These are phyloP conservation scores for Paraconiothyrium brasiliense DNA, from an alignment of 2,329 filamentous ascomycete species.

Conservation along the genomic window DNA sequence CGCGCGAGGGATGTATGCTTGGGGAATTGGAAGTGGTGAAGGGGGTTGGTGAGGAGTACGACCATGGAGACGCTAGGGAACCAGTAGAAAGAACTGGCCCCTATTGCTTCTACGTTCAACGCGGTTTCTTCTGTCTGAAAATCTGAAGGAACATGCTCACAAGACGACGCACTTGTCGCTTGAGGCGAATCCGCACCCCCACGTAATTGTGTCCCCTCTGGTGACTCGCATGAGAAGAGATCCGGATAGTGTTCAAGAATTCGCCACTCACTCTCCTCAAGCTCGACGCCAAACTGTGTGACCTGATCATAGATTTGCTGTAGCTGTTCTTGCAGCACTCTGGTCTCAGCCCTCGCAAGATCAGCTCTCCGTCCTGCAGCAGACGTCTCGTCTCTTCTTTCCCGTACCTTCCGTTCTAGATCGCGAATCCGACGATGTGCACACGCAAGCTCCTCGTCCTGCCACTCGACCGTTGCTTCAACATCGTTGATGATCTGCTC, in stretches of 20 bases:
- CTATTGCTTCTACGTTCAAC: neutral
- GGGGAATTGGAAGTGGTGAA: conserved; percentile 26
- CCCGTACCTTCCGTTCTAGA: conserved; percentile 9
- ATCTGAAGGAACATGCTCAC: neutral
- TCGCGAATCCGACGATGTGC: conserved; percentile 8
- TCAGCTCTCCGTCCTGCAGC: conserved; percentile 2
- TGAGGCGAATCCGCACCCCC: conserved; percentile 8
- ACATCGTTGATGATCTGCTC: conserved; percentile 12
- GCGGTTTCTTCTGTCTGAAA: neutral
- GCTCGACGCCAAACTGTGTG: neutral
- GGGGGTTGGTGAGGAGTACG: conserved; percentile 17
- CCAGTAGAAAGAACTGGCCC: conserved; percentile 22
- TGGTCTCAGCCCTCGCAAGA: conserved; percentile 1
- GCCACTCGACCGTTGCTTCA: conserved; percentile 16
- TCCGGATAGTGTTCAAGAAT: neutral
- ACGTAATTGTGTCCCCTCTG: neutral
- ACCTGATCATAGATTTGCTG: neutral
- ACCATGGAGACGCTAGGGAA: conserved; percentile 24
- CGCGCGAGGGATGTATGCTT: conserved; percentile 22
- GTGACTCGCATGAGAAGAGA: neutral
- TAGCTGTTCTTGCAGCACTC: neutral
- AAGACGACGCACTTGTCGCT: neutral
- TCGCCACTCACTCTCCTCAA: conserved; percentile 4
- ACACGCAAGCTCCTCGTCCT: conserved; percentile 6
- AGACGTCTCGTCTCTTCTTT: neutral